Evolutionary conservation across 1,284 basidiomycete genomes (phyloP), one percentile per base, ranked within the genome.

Genomic region (Coriolopsis trogii): DNA sequence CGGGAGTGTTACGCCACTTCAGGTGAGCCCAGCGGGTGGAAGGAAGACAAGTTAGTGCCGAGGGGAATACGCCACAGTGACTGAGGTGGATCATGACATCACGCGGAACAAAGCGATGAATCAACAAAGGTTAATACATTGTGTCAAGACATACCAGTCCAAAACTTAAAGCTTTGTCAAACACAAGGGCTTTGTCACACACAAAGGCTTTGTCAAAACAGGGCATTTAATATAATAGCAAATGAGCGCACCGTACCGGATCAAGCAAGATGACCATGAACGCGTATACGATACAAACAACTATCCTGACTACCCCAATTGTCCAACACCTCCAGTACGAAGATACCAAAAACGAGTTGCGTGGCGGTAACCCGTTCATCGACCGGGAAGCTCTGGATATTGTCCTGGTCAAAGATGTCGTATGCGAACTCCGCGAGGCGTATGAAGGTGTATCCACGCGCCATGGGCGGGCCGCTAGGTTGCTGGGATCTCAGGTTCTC

Each of bases 221-320:
- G n/a, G n/a, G n/a, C n/a, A n/a, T n/a, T n/a, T 29, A 26, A 44
- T 34, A 16, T 33, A 6, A 4, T 18, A 23, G 3, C 28, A 18
- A 5, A 29, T 24, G 6, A 16, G 28, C 1, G 23, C 23, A 16
- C 28, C 15, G 38, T 34, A 46, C 16, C 16, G 24, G 1, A 28
- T 8, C 16, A 28, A 23, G 28, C 28, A 13, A 30, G 7, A 7
- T 33, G 6, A 5, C 57, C 53, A 34, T 59, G 57, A 16, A 59
- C 45, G 3, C 47, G 53, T 1, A 59, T 34, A 10, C 57, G 38
- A 46, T 59, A 55, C 3, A 59, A 7, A 29, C 57, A 59, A 3
- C 51, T 56, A 4, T 6, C 33, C 7, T 23, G 6, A 12, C 20
- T 18, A 6, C 54, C 57, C 57, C 54, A 55, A 25, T 56, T 59